Percentiles rank a stretch among this genome's conserved stretches.
Evolutionary conservation across 2,329 filamentous ascomycete genomes (phyloP).

Genomic region (Tolypocladium pustulatum): DNA sequence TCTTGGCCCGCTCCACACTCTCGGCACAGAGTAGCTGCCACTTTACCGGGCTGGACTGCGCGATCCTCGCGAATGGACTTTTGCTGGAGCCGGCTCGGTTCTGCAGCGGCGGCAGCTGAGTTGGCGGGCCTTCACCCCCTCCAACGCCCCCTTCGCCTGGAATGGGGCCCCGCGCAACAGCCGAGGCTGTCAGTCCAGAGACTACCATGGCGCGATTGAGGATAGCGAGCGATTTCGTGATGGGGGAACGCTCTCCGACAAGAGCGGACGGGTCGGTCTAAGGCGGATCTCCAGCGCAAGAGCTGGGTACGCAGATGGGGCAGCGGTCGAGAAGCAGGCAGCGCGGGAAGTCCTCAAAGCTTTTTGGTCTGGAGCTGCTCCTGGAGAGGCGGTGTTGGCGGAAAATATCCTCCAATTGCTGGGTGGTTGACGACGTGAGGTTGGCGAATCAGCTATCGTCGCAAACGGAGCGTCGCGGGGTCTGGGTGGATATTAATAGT

Average conservation of each 20-base stretch:
- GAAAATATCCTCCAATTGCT: neutral
- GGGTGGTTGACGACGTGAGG: neutral
- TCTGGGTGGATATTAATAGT: neutral
- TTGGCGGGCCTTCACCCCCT: neutral
- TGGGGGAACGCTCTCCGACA: neutral
- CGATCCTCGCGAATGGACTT: slow-evolving; percentile 55
- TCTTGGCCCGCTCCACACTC: slow-evolving; percentile 64
- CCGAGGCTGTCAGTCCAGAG: slow-evolving; percentile 25
- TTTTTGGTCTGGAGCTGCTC: neutral
- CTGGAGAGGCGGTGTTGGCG: neutral
- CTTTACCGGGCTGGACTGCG: slow-evolving; percentile 71
- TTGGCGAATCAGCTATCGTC: neutral
- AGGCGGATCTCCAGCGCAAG: neutral
- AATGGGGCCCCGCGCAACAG: slow-evolving; percentile 19
- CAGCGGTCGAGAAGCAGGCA: neutral
- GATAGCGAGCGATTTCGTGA: neutral
- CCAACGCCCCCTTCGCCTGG: slow-evolving; percentile 11
- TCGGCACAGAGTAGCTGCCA: slow-evolving; percentile 86
- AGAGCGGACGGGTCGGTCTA: neutral
- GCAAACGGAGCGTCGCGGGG: neutral
- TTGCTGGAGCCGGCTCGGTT: slow-evolving; percentile 26
- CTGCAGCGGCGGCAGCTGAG: slow-evolving; percentile 14
- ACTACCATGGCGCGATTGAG: neutral
- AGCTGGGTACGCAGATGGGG: no score
- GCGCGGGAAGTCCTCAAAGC: neutral